phyloP scores from a whole-genome alignment of 768 basidiomycete species.

The Coprinellus micaceus region DNA sequence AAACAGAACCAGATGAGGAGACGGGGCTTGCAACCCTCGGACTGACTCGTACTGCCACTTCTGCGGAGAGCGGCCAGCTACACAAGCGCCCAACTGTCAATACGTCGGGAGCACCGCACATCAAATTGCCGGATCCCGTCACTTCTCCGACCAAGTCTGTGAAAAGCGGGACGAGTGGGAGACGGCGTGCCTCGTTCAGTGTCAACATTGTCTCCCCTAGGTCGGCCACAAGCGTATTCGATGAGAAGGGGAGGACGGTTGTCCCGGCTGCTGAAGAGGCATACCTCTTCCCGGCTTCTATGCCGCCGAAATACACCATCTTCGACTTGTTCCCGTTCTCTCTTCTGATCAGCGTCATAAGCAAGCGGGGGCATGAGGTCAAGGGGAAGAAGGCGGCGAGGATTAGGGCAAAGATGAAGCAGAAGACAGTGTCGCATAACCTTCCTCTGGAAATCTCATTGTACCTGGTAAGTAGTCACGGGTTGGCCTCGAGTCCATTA shows the following conservation, averaged over 20 bases:
- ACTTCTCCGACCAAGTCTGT: not conserved
- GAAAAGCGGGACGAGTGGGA: not conserved
- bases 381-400: conserved; percentile 63
- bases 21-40: not conserved
- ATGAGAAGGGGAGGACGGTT: conserved; percentile 30
- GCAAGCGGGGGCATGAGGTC: conserved; percentile 44
- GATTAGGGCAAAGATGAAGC: conserved; percentile 46
- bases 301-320: conserved; percentile 56
- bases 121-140: not conserved
- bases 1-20: not conserved
- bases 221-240: conserved; percentile 1
- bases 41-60: not conserved
- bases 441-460: conserved; percentile 67
- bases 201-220: not conserved
- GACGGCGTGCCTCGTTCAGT: not conserved
- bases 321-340: conserved; percentile 74
- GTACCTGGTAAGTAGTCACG: conserved; percentile 47
- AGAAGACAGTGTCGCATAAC: conserved; percentile 50
- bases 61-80: not conserved
- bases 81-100: not conserved
- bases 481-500: not conserved
- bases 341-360: conserved; percentile 44
- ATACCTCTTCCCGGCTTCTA: conserved; percentile 47
- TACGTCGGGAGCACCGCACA: not conserved
- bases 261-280: conserved; percentile 40